Evolutionary conservation across 1,284 basidiomycete genomes (phyloP), one percentile per base, ranked within the genome.

Genomic region (Ustilago loliicola): DNA sequence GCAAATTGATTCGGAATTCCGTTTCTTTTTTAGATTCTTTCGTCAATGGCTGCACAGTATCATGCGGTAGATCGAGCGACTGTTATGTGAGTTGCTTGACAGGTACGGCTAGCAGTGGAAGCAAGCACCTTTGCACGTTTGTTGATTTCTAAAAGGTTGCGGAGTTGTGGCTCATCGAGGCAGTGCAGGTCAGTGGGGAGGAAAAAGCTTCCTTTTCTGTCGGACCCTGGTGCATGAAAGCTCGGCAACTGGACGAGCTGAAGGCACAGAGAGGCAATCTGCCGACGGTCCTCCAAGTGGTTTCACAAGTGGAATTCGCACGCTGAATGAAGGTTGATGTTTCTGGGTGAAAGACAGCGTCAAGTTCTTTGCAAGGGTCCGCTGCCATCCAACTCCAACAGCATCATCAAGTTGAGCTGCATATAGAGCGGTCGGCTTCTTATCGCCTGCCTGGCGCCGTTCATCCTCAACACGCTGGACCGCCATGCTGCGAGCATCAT

Each of bases 1-100:
- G 74, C 74, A 77, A 27, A 9, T 15, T 1, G 21, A 11, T 34
- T 23, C 57, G 47, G 32, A 30, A 42, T 56, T 52, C 51, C 52
- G 34, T 3, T 30, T 15, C 3, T 17, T n/a, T 40, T 54, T 66
- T 32, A 38, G 1, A 30, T 32, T 36, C 9, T 25, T 15, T 21
- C 36, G 9, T 34, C 7, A 11, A 5, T 34, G 32, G 5, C 11
- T 34, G 5, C 32, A 34, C 32, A 7, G 32, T 5, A 11, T 34
- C 7, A 5, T 34, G 32, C 32, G 5, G 32, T 34, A 34, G 32
- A 34, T n/a, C n/a, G n/a, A n/a, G n/a, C n/a, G n/a, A n/a, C n/a
- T n/a, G n/a, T n/a, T n/a, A n/a, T n/a, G n/a, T n/a, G n/a, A n/a
- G n/a, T n/a, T n/a, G n/a, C n/a, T n/a, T n/a, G n/a, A n/a, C n/a